These are phyloP conservation scores for Alternaria metachromatica DNA, from an alignment of 2,329 filamentous ascomycete species.

Conservation along the genomic window DNA sequence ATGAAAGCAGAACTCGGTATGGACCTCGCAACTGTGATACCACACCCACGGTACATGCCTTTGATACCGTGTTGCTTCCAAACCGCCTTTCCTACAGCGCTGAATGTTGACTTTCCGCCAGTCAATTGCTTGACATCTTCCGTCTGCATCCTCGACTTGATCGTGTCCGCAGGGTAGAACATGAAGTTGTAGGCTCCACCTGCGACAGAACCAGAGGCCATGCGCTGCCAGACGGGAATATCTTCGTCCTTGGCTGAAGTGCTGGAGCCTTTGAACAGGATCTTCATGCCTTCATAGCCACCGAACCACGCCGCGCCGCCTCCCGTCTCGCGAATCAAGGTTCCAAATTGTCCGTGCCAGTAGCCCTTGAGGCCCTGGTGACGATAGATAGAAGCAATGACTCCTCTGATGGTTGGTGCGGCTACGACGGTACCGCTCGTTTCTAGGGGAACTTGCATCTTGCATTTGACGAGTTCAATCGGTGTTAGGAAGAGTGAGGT, in stretches of 20 bases:
- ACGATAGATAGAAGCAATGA: conserved; percentile 80
- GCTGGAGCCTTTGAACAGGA: conserved; percentile 67
- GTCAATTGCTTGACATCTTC: conserved; percentile 67
- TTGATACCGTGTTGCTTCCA: conserved; percentile 83
- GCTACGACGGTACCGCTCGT: conserved; percentile 48
- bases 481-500: conserved; percentile 92
- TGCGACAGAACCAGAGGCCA: conserved; percentile 82
- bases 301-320: conserved; percentile 94
- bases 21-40: conserved; percentile 85
- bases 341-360: conserved; percentile 94
- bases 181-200: conserved; percentile 96
- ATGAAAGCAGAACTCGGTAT: conserved; percentile 98
- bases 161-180: conserved; percentile 96
- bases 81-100: conserved; percentile 72
- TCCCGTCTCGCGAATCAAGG: conserved; percentile 90
- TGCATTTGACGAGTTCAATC: conserved; percentile 97
- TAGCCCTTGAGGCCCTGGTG: conserved; percentile 85
- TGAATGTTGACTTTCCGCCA: conserved; percentile 70
- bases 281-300: conserved; percentile 62
- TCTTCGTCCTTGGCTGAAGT: conserved; percentile 55
- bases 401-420: conserved; percentile 68
- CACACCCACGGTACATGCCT: conserved; percentile 91
- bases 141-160: conserved; percentile 98
- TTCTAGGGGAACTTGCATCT: conserved; percentile 80
- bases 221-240: conserved; percentile 84